Base-by-base conservation (phyloP, 768 basidiomycete species). In the Mycena sanguinolenta region DNA sequence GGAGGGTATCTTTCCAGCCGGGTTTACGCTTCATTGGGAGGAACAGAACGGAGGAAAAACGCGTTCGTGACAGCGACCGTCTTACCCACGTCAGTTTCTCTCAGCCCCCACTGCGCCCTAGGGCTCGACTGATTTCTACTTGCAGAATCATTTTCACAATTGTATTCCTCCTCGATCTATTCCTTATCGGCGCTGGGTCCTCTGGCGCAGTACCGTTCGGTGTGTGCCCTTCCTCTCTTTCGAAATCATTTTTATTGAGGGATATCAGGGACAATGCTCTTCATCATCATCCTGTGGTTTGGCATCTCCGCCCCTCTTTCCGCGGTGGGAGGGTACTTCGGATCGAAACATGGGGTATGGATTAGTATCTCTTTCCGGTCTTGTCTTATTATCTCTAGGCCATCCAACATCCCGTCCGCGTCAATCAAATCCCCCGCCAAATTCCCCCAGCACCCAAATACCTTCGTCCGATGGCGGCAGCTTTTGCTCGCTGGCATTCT, bases 151-250 rank as follows among this genome's bases (percentile, higher is more conserved):
- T 98, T 53, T 99, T 98, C 79, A 81, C 88, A 25, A 77, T 95
- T 65, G 91, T 98, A 58, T 97, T 96, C 82, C 79, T 97, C n/a
- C 87, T 99, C 67, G 95, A 99, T 77, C 85, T 98, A 34, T 95
- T 97, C 86, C 89, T 99, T 27, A 83, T 98, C 65, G 82, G 87
- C 3, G 92, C 94, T 19, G 91, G 91, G 4, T 96, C 96, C 2
- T 97, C 97, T 7, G 97, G 97, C 12, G 97, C 97, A 14, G 95
- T 99, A 50, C 97, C 97, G 4, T 97, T 98, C 79, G 95, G 97
- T 90, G 74, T 64, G 84, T 78, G 4, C 8, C 49, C 19, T 17
- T 23, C 36, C 8, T 17, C 13, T 23, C n/a, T 34, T 14, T n/a
- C 30, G 19, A 23, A 6, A 28, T 39, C 52, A 27, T 34, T 34